Percentiles rank a stretch among this genome's conserved stretches.
Evolutionary conservation across 129 eudicot genomes (phyloP).

Genomic region (Scalesia atractyloides): DNA sequence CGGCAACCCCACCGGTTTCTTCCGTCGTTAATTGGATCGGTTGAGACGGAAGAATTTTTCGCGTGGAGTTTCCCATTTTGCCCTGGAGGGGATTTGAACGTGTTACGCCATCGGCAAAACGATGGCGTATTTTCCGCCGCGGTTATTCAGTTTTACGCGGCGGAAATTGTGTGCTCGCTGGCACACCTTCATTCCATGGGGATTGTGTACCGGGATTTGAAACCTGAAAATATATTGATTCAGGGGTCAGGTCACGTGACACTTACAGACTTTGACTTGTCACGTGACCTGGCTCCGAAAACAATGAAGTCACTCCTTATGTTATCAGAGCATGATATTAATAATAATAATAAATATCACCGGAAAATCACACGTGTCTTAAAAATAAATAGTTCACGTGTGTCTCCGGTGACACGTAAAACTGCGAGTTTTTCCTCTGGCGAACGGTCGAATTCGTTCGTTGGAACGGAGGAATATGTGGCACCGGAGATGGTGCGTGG

Average conservation of each 20-base stretch:
- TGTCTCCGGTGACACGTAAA: slow-evolving; percentile 54
- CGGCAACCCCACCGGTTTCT: slow-evolving; percentile 61
- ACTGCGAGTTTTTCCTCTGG: slow-evolving; percentile 37
- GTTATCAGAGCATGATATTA: slow-evolving; percentile 2
- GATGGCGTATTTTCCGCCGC: slow-evolving; percentile 71
- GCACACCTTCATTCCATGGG: slow-evolving; percentile 67
- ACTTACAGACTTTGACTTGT: slow-evolving; percentile 85
- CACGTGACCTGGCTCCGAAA: slow-evolving; percentile 40
- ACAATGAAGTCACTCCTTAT: slow-evolving; percentile 22
- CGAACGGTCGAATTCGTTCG: slow-evolving; percentile 78
- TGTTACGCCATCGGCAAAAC: slow-evolving; percentile 52
- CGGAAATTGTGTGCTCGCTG: slow-evolving; percentile 72
- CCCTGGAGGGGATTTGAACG: slow-evolving; percentile 86
- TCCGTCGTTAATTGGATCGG: slow-evolving; percentile 56
- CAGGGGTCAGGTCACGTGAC: slow-evolving; percentile 86
- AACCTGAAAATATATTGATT: slow-evolving; percentile 77
- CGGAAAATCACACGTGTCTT: slow-evolving; percentile 30
- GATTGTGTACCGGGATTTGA: slow-evolving; percentile 78
- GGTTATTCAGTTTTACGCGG: slow-evolving; percentile 67
- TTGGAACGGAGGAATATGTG: slow-evolving; percentile 92
- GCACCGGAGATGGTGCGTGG: slow-evolving; percentile 86
- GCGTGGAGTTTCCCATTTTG: slow-evolving; percentile 81
- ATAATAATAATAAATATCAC: slow-evolving; percentile 4
- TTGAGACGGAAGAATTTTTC: slow-evolving; percentile 51
- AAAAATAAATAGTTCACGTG: slow-evolving; percentile 70